Conservation (phyloP, 2,329 filamentous ascomycete genomes). For the Emergomyces pasteurianus region DNA sequence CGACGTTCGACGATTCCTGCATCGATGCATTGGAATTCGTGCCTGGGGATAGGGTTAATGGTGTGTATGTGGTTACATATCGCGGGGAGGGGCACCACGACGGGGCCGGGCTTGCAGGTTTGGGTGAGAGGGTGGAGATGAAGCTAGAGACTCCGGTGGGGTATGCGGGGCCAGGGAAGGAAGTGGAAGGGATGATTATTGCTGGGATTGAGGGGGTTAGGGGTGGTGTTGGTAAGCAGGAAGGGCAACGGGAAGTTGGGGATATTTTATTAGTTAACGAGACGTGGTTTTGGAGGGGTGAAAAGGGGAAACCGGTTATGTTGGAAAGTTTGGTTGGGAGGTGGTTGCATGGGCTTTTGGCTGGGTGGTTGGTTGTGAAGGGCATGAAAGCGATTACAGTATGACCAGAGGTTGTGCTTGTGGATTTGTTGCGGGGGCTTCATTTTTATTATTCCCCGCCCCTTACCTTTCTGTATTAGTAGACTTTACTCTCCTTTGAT, state of each 20-base stretch:
- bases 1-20: background rate
- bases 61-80: slow-evolving; percentile 2
- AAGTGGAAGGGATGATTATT: background rate
- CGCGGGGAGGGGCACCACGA: background rate
- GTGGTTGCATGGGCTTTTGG: background rate
- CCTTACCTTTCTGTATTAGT: background rate
- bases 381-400: background rate
- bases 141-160: slow-evolving; percentile 3
- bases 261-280: background rate
- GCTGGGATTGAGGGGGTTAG: background rate
- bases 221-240: background rate
- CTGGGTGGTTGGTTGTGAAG: background rate
- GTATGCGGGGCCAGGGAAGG: background rate
- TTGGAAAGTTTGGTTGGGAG: background rate
- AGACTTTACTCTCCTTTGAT: background rate
- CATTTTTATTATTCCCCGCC: background rate
- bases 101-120: background rate
- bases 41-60: background rate
- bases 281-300: background rate
- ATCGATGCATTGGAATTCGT: background rate
- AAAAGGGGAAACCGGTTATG: background rate
- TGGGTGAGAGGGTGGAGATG: slow-evolving; percentile 4
- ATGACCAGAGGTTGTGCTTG: background rate
- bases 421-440: background rate
- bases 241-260: background rate